Evolutionary conservation across 768 basidiomycete species (phyloP).

Genomic region (Russula emetica): DNA sequence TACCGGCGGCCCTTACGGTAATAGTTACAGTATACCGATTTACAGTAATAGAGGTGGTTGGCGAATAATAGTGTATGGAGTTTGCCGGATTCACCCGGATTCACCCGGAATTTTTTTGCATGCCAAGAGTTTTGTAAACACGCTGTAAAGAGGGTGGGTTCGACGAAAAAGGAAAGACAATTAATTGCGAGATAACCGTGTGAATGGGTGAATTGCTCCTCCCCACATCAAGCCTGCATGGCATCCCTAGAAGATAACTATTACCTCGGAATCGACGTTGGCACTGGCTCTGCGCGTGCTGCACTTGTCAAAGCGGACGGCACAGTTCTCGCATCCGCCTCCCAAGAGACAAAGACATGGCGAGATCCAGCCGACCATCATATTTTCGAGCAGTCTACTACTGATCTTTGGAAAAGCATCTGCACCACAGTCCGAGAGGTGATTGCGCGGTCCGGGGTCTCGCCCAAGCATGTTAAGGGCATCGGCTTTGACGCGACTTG

Average conservation of each 20-base stretch:
- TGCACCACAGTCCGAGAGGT: conserved; percentile 58
- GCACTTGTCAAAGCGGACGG: conserved; percentile 70
- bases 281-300: conserved; percentile 91
- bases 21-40: no score
- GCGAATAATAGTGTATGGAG: no score
- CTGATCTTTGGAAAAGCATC: conserved; percentile 79
- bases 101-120: no score
- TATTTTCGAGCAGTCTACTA: conserved; percentile 95
- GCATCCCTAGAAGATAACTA: conserved; percentile 37
- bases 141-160: background rate
- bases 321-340: conserved; percentile 69
- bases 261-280: conserved; percentile 80
- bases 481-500: conserved; percentile 96
- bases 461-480: conserved; percentile 68
- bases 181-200: no score
- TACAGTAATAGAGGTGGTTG: no score
- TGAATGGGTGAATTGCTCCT: background rate
- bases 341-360: conserved; percentile 79
- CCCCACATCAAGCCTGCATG: conserved; percentile 32
- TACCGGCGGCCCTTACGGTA: no score
- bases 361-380: conserved; percentile 79
- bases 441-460: conserved; percentile 51
- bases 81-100: no score
- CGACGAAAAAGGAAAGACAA: background rate
- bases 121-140: no score